phyloP scores from a whole-genome alignment of 2,329 filamentous ascomycete species.

The Paraphoma chrysanthemicola region DNA sequence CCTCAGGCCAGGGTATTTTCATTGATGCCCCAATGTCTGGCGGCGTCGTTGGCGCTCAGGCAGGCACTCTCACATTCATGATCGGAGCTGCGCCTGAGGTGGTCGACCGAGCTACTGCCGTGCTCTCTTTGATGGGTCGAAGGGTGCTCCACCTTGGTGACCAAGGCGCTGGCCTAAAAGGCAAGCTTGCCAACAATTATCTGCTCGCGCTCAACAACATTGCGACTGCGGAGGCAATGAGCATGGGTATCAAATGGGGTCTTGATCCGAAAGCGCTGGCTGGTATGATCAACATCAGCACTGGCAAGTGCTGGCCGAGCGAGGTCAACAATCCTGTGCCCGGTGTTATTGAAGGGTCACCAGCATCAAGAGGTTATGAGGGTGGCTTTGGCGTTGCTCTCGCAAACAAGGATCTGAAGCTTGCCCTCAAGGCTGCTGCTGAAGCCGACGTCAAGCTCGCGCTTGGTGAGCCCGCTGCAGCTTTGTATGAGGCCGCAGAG shows the following conservation, averaged over 20 bases:
- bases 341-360: constrained; percentile 78
- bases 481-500: constrained; percentile 55
- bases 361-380: constrained; percentile 74
- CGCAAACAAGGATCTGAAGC: constrained; percentile 59
- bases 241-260: constrained; percentile 68
- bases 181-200: constrained; percentile 97
- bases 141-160: constrained; percentile 84
- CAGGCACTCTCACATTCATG: constrained; percentile 95
- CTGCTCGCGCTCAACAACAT: constrained; percentile 93
- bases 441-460: constrained; percentile 53
- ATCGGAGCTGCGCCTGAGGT: constrained; percentile 72
- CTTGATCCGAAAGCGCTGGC: constrained; percentile 73
- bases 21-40: constrained; percentile 98
- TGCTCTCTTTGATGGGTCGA: constrained; percentile 83
- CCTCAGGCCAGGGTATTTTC: constrained; percentile 74
- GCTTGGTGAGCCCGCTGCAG: constrained; percentile 54
- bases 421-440: constrained; percentile 55
- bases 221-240: constrained; percentile 71
- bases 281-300: constrained; percentile 89
- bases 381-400: constrained; percentile 59
- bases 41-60: constrained; percentile 87
- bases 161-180: constrained; percentile 85
- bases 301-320: constrained; percentile 94
- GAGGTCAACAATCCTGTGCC: constrained; percentile 95
- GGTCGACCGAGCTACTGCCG: constrained; percentile 69